Evolutionary conservation across 345 rosid species (phyloP).

Genomic region (Eucalyptus coolabah): DNA sequence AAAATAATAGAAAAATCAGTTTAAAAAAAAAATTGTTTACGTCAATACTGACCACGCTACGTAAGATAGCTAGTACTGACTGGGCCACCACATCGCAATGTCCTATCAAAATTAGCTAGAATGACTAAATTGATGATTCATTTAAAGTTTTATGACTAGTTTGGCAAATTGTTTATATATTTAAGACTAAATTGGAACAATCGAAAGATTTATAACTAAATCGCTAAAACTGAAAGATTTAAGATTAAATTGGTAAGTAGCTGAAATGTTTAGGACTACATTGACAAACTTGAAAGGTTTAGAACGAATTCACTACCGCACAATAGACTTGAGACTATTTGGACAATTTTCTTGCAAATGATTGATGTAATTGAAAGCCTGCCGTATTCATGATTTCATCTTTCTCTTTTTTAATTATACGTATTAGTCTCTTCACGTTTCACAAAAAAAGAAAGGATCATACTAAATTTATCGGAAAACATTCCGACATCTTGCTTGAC

Average conservation of each 20-base stretch:
- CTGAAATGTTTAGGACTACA: accelerated
- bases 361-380: not conserved
- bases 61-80: accelerated
- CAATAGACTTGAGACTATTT: too few species aligned
- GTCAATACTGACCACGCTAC: accelerated
- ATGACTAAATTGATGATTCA: accelerated
- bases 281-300: accelerated
- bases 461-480: not conserved
- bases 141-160: too few species aligned
- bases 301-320: accelerated
- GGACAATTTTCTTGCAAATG: not conserved
- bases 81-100: accelerated
- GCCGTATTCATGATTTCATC: not conserved
- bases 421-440: not conserved
- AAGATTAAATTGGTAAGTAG: too few species aligned
- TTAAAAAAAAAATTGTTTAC: accelerated
- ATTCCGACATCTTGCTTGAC: not conserved
- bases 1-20: too few species aligned
- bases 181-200: too few species aligned
- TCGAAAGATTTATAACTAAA: accelerated
- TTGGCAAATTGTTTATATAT: too few species aligned
- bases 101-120: too few species aligned
- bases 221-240: accelerated
- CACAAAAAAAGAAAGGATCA: not conserved
- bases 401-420: not conserved